These are phyloP conservation scores for Aspergillus luchuensis DNA, from an alignment of 2,329 filamentous ascomycete genomes.

Conservation along the genomic window DNA sequence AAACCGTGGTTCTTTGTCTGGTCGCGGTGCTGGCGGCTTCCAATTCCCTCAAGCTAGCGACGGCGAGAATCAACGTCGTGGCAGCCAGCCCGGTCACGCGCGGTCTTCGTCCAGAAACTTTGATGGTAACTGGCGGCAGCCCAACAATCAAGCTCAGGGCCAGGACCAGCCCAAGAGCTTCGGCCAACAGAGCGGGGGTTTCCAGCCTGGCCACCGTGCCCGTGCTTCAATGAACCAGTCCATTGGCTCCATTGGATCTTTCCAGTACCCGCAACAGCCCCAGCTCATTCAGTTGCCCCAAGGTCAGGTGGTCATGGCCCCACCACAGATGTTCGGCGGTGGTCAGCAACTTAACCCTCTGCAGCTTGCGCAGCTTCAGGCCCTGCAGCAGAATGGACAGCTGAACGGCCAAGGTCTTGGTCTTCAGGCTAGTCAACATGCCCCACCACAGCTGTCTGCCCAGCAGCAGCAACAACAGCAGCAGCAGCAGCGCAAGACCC, in stretches of 20 bases:
- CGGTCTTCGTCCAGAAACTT: slow-evolving; percentile 89
- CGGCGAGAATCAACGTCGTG: slow-evolving; percentile 75
- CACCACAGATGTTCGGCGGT: slow-evolving; percentile 74
- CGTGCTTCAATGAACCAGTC: slow-evolving; percentile 86
- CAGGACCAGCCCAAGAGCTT: slow-evolving; percentile 61
- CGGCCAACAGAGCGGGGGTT: slow-evolving; percentile 69
- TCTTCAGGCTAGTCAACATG: slow-evolving; percentile 70
- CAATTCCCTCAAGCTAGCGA: slow-evolving; percentile 64
- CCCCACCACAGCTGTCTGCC: slow-evolving; percentile 61
- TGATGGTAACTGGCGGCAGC: slow-evolving; percentile 96
- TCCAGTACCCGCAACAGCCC: slow-evolving; percentile 85
- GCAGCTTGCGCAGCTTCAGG: slow-evolving; percentile 87
- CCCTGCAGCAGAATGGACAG: slow-evolving; percentile 88
- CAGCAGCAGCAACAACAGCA: slow-evolving; percentile 67
- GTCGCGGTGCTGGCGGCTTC: slow-evolving; percentile 70
- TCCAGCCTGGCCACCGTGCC: slow-evolving; percentile 88
- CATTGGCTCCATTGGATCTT: slow-evolving; percentile 77
- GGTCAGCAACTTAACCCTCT: slow-evolving; percentile 85
- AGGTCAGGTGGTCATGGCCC: slow-evolving; percentile 79
- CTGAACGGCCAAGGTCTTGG: slow-evolving; percentile 76
- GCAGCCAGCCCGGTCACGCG: slow-evolving; percentile 72
- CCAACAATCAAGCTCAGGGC: slow-evolving; percentile 55
- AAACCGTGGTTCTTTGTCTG: slow-evolving; percentile 65
- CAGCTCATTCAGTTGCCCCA: slow-evolving; percentile 83
- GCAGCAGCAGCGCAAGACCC: slow-evolving; percentile 90